These are phyloP conservation scores for Aspergillus awamori DNA, from an alignment of 2,329 filamentous ascomycete genomes.

Conservation along the genomic window DNA sequence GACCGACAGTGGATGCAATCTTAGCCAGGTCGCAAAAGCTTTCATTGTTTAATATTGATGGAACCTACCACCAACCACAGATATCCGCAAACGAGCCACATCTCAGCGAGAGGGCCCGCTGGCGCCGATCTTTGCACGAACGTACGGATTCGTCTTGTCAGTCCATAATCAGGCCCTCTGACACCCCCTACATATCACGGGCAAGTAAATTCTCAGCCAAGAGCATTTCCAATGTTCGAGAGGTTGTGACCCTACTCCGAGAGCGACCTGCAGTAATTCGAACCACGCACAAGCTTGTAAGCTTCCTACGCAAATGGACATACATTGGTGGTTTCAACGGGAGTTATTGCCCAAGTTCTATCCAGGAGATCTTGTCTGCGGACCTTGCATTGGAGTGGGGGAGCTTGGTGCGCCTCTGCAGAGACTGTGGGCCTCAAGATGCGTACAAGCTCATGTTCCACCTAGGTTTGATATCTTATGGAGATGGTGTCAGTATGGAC, in stretches of 20 bases:
- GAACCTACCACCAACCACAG: background rate
- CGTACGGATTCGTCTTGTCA: slow-evolving; percentile 8
- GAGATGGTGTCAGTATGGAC: slow-evolving; percentile 40
- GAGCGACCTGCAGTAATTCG: slow-evolving; percentile 26
- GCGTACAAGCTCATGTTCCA: slow-evolving; percentile 48
- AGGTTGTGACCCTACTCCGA: slow-evolving; percentile 29
- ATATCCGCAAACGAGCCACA: background rate
- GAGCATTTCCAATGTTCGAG: slow-evolving; percentile 23
- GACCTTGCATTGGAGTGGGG: slow-evolving; percentile 50
- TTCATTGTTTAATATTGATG: slow-evolving; percentile 8
- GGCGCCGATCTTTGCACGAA: slow-evolving; percentile 47
- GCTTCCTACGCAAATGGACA: slow-evolving; percentile 36
- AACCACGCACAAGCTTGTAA: slow-evolving; percentile 28
- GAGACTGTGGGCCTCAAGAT: slow-evolving; percentile 21
- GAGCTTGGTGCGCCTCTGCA: slow-evolving; percentile 44
- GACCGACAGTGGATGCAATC: slow-evolving; percentile 17
- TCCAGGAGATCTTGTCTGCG: slow-evolving; percentile 46
- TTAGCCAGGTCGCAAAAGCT: slow-evolving; percentile 11
- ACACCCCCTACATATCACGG: slow-evolving; percentile 13
- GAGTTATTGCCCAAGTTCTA: slow-evolving; percentile 33
- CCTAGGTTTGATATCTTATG: slow-evolving; percentile 51
- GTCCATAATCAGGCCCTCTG: background rate
- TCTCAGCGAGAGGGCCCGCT: slow-evolving; percentile 19
- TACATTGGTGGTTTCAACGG: slow-evolving; percentile 45
- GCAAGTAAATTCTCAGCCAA: background rate